Evolutionary conservation across 768 basidiomycete species (phyloP).

Genomic region (Collybia mongolica): DNA sequence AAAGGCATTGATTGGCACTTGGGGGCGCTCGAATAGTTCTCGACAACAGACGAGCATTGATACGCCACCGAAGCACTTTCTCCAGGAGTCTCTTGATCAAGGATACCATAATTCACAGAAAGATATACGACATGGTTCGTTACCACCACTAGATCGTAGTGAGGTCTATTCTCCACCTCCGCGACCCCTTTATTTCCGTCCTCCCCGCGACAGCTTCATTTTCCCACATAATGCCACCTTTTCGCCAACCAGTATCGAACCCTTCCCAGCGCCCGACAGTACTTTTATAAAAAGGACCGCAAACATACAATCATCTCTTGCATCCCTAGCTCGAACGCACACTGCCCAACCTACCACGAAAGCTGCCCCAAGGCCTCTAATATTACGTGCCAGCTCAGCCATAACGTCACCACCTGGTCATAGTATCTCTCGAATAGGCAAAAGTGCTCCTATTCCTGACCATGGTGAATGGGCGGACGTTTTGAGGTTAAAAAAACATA

Average conservation of each 20-base stretch:
- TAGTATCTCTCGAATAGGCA: conserved; percentile 30
- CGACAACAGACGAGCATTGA: conserved; percentile 9
- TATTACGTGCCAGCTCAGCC: conserved; percentile 53
- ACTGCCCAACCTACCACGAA: conserved; percentile 38
- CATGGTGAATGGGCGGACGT: conserved; percentile 50
- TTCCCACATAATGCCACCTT: conserved; percentile 17
- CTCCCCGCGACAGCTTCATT: conserved; percentile 56
- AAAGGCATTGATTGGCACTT: conserved; percentile 49
- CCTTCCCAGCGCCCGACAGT: conserved; percentile 22
- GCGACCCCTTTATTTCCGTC: conserved; percentile 55
- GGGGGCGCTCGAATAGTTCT: conserved; percentile 23
- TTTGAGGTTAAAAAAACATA: conserved; percentile 34
- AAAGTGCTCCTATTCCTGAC: conserved; percentile 29
- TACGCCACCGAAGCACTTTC: conserved; percentile 6
- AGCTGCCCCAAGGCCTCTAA: conserved; percentile 62
- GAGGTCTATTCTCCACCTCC: conserved; percentile 52
- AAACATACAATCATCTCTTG: conserved; percentile 40
- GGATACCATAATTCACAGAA: neutral
- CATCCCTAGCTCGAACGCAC: conserved; percentile 35
- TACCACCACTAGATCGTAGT: conserved; percentile 34
- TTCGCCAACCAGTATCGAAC: conserved; percentile 31
- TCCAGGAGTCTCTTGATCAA: conserved; percentile 7
- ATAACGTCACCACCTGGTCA: conserved; percentile 33
- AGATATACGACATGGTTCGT: conserved; percentile 34
- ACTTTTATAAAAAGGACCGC: conserved; percentile 36